Percentiles rank a stretch among this genome's conserved stretches.
Evolutionary conservation across 2,329 filamentous ascomycete genomes (phyloP).

Genomic region (Fusarium hainanense): DNA sequence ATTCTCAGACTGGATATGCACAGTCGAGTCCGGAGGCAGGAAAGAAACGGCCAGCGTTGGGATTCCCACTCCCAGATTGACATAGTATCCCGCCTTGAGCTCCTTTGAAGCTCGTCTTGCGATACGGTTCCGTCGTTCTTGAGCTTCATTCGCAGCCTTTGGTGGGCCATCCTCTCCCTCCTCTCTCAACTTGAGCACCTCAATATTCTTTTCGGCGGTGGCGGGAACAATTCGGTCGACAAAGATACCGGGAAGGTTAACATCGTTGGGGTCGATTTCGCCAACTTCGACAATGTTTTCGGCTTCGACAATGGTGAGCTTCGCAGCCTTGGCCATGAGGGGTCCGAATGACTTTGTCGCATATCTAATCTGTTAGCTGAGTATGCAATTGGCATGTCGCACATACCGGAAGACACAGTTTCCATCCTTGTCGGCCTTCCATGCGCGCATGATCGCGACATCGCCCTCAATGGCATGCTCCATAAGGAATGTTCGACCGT

Average conservation of each 20-base stretch:
- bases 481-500: constrained; percentile 79
- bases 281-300: constrained; percentile 84
- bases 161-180: constrained; percentile 52
- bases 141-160: constrained; percentile 59
- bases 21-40: constrained; percentile 73
- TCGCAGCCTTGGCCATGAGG: constrained; percentile 84
- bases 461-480: constrained; percentile 81
- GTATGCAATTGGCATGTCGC: rapidly evolving
- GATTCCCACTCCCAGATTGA: constrained; percentile 86
- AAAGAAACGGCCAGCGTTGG: constrained; percentile 86
- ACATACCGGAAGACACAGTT: constrained; percentile 80
- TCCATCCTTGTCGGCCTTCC: constrained; percentile 79
- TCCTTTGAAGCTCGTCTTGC: constrained; percentile 82
- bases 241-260: constrained; percentile 85
- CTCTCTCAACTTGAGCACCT: constrained; percentile 71
- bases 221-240: constrained; percentile 84
- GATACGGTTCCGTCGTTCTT: constrained; percentile 74
- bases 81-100: constrained; percentile 82
- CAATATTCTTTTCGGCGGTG: constrained; percentile 76
- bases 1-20: constrained; percentile 90
- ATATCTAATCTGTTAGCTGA: constrained; percentile 56
- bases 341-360: constrained; percentile 80
- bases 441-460: constrained; percentile 80
- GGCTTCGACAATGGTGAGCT: constrained; percentile 82
- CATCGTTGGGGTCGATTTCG: constrained; percentile 76